These are phyloP conservation scores for Lactuca sativa DNA, from an alignment of 129 eudicot species.

Conservation along the genomic window DNA sequence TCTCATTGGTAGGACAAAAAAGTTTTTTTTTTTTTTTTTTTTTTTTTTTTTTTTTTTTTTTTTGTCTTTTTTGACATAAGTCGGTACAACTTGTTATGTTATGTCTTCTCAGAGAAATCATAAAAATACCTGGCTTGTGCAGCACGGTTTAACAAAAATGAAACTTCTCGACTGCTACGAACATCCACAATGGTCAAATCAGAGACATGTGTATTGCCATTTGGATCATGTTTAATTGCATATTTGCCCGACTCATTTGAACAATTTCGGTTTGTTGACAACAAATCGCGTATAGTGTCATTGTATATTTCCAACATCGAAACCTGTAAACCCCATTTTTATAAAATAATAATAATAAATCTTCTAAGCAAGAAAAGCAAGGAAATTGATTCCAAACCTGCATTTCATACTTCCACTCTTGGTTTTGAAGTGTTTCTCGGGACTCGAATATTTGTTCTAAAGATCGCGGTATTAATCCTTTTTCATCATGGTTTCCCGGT, in stretches of 20 bases:
- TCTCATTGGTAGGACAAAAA: not conserved
- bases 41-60: not conserved
- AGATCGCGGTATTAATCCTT: constrained; percentile 91
- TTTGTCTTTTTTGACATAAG: not conserved
- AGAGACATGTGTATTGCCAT: constrained; percentile 85
- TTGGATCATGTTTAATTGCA: constrained; percentile 81
- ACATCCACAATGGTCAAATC: constrained; percentile 86
- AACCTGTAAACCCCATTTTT: constrained; percentile 47
- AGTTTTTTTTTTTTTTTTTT: not conserved
- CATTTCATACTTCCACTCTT: constrained; percentile 98
- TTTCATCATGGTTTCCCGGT: constrained; percentile 57
- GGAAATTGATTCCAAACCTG: constrained; percentile 54
- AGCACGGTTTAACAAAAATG: constrained; percentile 83
- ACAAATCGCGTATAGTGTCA: constrained; percentile 85
- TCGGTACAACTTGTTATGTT: not conserved
- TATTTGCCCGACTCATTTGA: constrained; percentile 58
- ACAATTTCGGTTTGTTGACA: constrained; percentile 50
- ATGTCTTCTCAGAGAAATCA: not conserved
- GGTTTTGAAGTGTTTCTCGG: constrained; percentile 66
- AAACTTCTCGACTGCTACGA: constrained; percentile 80
- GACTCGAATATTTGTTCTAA: constrained; percentile 90
- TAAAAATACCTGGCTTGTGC: constrained; percentile 78
- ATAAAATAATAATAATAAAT: not conserved
- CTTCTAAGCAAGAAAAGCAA: not conserved
- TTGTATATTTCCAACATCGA: constrained; percentile 97